A percentile compares a stretch with the other conserved stretches of the same genome.
Evolutionary conservation across 805 yeast species (phyloP).

Genomic region (Kodamaea neixiangensis): DNA sequence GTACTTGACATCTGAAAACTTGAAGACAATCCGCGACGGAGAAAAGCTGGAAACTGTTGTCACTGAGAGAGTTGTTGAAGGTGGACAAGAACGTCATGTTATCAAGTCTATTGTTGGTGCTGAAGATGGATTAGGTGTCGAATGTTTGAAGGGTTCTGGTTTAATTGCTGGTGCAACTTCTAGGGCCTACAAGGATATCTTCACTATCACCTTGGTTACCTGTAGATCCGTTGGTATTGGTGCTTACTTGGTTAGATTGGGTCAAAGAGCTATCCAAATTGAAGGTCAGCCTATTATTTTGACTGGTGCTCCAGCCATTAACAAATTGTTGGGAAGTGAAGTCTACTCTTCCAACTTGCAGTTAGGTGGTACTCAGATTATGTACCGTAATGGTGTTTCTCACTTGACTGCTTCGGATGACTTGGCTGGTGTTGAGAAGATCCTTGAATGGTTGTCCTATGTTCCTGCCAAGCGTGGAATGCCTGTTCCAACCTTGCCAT

Average conservation of each 20-base stretch:
- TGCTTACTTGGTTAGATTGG: slow-evolving; percentile 96
- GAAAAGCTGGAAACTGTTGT: slow-evolving; percentile 64
- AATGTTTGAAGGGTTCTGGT: slow-evolving; percentile 97
- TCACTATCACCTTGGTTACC: slow-evolving; percentile 97
- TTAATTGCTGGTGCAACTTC: slow-evolving; percentile 98
- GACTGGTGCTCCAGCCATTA: slow-evolving; percentile 99
- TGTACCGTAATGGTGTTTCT: slow-evolving; percentile 98
- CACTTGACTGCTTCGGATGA: slow-evolving; percentile 97
- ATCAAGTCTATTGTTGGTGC: slow-evolving; percentile 88
- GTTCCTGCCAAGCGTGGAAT: slow-evolving; percentile 87
- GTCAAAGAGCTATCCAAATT: slow-evolving; percentile 98
- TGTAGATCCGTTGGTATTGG: slow-evolving; percentile 99
- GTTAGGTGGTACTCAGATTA: slow-evolving; percentile 98
- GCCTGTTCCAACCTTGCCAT: slow-evolving; percentile 87
- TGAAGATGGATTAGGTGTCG: slow-evolving; percentile 97
- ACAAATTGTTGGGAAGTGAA: slow-evolving; percentile 94
- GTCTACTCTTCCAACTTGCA: slow-evolving; percentile 96
- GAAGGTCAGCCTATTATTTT: slow-evolving; percentile 98
- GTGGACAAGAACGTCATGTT: slow-evolving; percentile 79
- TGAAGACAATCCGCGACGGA: slow-evolving; percentile 53
- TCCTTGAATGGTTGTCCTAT: slow-evolving; percentile 93
- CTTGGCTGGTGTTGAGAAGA: slow-evolving; percentile 92
- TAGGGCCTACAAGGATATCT: slow-evolving; percentile 94
- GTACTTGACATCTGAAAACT: slow-evolving; percentile 73
- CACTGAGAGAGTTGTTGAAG: slow-evolving; percentile 79